Evolutionary conservation across 805 yeast species (phyloP), one percentile per base, ranked within the genome.

Genomic region (Kazachstania kunashirensis): DNA sequence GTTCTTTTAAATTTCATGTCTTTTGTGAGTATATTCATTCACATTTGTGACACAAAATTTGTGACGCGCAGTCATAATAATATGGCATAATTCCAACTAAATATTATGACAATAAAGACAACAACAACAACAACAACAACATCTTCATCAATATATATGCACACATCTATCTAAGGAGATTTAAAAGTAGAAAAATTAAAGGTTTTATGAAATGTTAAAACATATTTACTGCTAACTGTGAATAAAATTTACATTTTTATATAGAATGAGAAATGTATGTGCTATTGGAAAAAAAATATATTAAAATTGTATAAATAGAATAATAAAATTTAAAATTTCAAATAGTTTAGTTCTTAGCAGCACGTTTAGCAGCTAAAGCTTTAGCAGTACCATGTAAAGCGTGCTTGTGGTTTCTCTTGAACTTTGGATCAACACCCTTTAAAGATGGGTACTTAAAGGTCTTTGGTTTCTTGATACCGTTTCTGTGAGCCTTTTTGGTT

Each of bases 381-480:
- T 78, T 85, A 58, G 84, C 86, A 59, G 95, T 85, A 72, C 98
- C 98, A 73, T 83, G 96, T 65, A 85, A 79, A 73, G 96, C 97
- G 73, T 78, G 84, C 75, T 84, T 88, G 92, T 89, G 97, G 94
- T 92, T 92, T 76, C 97, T 83, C 67, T 79, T 79, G 95, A 92
- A 92, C 82, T 92, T 92, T 67, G 98, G 79, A 72, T 92, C 97
- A 69, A 89, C 96, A 78, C 95, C 95, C 75, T 84, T 89, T 72
- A 85, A 77, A 54, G 97, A 88, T 58, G 96, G 95, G 80, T 89
- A 86, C 77, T 84, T 88, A 94, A 78, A 73, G 66, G 95, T 81
- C 80, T 77, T 84, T 62, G 96, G 96, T 86, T 89, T 92, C 84
- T 89, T 89, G 77, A 92, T 89, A 77, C 98, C 98, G 83, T 92